Evolutionary conservation across 495 filamentous ascomycete species (phyloP).

Genomic region (Umbilicaria muhlenbergii): DNA sequence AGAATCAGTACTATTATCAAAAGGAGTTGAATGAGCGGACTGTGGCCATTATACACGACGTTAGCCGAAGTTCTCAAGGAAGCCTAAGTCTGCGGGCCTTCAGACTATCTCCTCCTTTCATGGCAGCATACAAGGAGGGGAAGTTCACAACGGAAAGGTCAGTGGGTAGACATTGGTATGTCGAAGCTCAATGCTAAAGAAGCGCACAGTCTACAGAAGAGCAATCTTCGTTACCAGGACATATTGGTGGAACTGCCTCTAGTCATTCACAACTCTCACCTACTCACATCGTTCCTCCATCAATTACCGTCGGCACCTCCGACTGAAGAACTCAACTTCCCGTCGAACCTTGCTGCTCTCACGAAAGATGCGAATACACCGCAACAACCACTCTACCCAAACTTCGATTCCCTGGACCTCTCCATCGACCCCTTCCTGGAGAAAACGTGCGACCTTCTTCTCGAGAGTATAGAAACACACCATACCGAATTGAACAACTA

Average conservation of each 20-base stretch:
- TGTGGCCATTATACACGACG: conserved; percentile 89
- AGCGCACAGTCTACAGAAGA: conserved; percentile 62
- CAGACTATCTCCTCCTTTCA: conserved; percentile 74
- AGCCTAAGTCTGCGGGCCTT: conserved; percentile 82
- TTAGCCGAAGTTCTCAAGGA: conserved; percentile 83
- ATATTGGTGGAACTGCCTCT: conserved; percentile 88
- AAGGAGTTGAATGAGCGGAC: conserved; percentile 82
- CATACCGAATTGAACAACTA: conserved; percentile 98
- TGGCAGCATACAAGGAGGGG: conserved; percentile 82
- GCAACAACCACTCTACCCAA: conserved; percentile 54
- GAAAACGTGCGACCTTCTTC: conserved; percentile 88
- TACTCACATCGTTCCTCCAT: conserved; percentile 88
- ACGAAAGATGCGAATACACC: conserved; percentile 23
- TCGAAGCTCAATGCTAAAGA: conserved; percentile 16
- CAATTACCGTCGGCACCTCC: conserved; percentile 54
- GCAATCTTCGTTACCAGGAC: conserved; percentile 82
- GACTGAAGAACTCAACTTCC: conserved; percentile 46
- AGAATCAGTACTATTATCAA: conserved; percentile 97
- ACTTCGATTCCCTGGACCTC: conserved; percentile 66
- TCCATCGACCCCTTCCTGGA: conserved; percentile 97
- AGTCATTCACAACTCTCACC: conserved; percentile 87
- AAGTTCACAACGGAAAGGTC: conserved; percentile 96
- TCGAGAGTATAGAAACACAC: conserved; percentile 93
- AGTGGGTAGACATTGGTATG: conserved; percentile 11
- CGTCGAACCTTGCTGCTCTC: conserved; percentile 61